Percentiles rank a stretch among this genome's conserved stretches.
These are phyloP conservation scores for Phytopythium oedochilum DNA, from an alignment of 352 stramenopile genomes.

Conservation along the genomic window DNA sequence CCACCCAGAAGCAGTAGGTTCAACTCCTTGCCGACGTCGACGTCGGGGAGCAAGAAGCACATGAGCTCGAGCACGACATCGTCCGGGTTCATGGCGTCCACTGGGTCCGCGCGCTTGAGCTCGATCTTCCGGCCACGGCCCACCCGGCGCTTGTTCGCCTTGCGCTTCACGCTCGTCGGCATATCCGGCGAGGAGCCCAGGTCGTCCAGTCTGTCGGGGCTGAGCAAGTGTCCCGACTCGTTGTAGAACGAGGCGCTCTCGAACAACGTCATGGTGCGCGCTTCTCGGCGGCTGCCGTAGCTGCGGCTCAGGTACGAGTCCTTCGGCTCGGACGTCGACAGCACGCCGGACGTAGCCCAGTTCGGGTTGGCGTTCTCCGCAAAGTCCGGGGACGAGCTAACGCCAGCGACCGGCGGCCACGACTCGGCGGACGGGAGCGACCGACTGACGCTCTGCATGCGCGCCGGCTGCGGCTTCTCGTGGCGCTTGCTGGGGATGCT, in stretches of 20 bases:
- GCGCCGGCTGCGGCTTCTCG: slow-evolving; percentile 5
- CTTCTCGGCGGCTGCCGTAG: slow-evolving; percentile 32
- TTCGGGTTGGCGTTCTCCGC: slow-evolving; percentile 29
- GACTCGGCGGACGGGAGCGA: slow-evolving; percentile 47
- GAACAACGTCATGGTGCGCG: slow-evolving; percentile 71
- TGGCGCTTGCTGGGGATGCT: slow-evolving; percentile 32
- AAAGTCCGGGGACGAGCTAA: slow-evolving; percentile 11
- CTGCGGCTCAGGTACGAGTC: slow-evolving; percentile 22
- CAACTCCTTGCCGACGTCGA: slow-evolving; percentile 79
- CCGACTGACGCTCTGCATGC: slow-evolving; percentile 24
- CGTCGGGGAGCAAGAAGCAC: slow-evolving; percentile 47
- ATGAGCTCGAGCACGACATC: slow-evolving; percentile 80
- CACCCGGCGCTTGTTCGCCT: slow-evolving; percentile 56
- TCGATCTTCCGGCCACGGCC: slow-evolving; percentile 44
- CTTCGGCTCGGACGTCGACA: slow-evolving; percentile 46
- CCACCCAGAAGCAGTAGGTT: slow-evolving; percentile 61
- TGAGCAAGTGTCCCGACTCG: slow-evolving; percentile 62
- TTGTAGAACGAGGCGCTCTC: slow-evolving; percentile 79
- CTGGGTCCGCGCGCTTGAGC: slow-evolving; percentile 26
- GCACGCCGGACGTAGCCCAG: slow-evolving; percentile 6
- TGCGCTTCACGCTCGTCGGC: slow-evolving; percentile 21
- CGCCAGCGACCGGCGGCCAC: slow-evolving; percentile 35
- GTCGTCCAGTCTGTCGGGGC: slow-evolving; percentile 66
- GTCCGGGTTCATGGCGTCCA: slow-evolving; percentile 40
- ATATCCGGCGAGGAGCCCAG: slow-evolving; percentile 50